Conservation (phyloP, 257 asterid genomes). For the Ilex asprella region DNA sequence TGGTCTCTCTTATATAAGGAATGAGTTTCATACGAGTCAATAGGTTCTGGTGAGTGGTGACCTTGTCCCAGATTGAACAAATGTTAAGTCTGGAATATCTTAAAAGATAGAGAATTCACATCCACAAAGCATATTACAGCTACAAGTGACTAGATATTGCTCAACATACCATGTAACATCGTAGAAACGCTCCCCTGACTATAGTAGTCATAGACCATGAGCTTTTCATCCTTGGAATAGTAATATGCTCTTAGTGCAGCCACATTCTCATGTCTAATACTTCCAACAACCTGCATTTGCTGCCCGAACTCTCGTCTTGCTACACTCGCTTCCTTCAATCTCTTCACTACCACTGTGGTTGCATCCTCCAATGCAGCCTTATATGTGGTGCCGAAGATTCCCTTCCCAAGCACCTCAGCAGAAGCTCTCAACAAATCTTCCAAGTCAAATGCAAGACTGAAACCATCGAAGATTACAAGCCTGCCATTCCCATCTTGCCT, state of each 20-base stretch:
- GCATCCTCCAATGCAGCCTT: slow-evolving; percentile 72
- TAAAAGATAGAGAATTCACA: too few relatives aligned
- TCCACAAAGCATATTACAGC: too few relatives aligned
- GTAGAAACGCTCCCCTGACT: slow-evolving; percentile 52
- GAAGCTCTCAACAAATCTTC: slow-evolving; percentile 82
- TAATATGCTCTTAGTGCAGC: slow-evolving; percentile 64
- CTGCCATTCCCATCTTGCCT: slow-evolving; percentile 29
- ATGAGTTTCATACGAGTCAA: too few relatives aligned
- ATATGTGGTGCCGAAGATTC: slow-evolving; percentile 62
- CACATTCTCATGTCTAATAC: slow-evolving; percentile 51
- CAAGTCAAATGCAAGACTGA: slow-evolving; percentile 55
- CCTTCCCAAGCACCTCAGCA: slow-evolving; percentile 77
- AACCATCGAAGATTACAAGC: slow-evolving; percentile 59
- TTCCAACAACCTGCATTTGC: slow-evolving; percentile 66
- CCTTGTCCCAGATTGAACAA: too few relatives aligned
- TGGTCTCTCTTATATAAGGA: too few relatives aligned
- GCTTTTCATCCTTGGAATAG: slow-evolving; percentile 75
- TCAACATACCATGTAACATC: slow-evolving; percentile 57
- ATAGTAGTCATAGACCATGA: slow-evolving; percentile 63
- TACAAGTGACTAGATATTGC: not conserved
- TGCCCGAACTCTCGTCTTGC: slow-evolving; percentile 74
- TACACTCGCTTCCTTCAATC: slow-evolving; percentile 55
- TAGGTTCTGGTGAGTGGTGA: too few relatives aligned
- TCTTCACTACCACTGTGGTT: slow-evolving; percentile 56
- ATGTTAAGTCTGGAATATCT: too few relatives aligned